Evolutionary conservation across 2,329 filamentous ascomycete genomes (phyloP).

Genomic region (Penicillium sp.): DNA sequence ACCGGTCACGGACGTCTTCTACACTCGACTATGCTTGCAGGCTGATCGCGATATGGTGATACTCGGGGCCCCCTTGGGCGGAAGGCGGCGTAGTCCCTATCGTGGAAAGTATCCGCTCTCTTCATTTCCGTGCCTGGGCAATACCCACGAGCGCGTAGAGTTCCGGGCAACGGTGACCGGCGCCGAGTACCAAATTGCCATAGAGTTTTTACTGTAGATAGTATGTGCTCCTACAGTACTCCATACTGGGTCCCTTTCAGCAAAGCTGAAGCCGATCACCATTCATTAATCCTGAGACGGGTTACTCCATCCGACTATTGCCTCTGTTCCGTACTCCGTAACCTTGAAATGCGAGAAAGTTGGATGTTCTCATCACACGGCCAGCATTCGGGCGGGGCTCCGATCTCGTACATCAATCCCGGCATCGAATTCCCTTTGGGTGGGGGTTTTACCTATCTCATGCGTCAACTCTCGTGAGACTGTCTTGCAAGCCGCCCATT

Average conservation of each 20-base stretch:
- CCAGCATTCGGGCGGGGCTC: slow-evolving; percentile 11
- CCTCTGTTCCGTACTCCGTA: slow-evolving; percentile 1
- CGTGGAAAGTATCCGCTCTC: slow-evolving; percentile 16
- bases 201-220: slow-evolving; percentile 1
- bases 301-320: neutral
- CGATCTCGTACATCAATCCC: slow-evolving; percentile 9
- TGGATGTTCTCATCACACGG: slow-evolving; percentile 13
- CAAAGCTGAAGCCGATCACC: slow-evolving; percentile 16
- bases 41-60: slow-evolving; percentile 20
- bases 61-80: slow-evolving; percentile 6
- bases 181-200: neutral
- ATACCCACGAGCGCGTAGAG: neutral
- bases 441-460: slow-evolving; percentile 19
- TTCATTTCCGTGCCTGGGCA: neutral
- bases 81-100: slow-evolving; percentile 18
- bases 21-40: slow-evolving; percentile 23
- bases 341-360: neutral
- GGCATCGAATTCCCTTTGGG: slow-evolving; percentile 10
- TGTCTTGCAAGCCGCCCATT: neutral
- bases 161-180: neutral
- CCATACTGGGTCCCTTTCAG: slow-evolving; percentile 1
- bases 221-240: neutral
- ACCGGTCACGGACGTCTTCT: slow-evolving; percentile 11
- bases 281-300: neutral
- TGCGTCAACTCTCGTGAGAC: slow-evolving; percentile 8